Base-by-base conservation (phyloP, 305 asterid species). In the Solanum hybrid region DNA sequence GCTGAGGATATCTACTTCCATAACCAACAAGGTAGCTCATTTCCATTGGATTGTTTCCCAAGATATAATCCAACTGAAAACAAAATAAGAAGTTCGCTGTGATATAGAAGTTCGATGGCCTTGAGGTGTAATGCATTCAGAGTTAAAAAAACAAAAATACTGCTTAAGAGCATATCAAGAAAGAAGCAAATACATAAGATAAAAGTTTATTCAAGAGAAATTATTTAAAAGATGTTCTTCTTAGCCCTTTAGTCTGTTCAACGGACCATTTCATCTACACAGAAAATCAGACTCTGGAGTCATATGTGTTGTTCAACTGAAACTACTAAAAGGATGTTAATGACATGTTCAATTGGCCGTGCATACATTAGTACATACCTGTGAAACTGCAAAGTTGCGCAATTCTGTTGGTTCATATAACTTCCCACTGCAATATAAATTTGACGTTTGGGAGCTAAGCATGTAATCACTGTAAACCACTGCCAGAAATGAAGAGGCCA, bases 1-100 rank as follows among this genome's bases (percentile, higher is more conserved):
- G 92, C 77, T 75, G 92, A 31, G 98, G 98, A 45, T 91, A 94
- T 71, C 92, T 93, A 42, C 88, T 86, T 17, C 96, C 96, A 17
- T 91, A 93, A 10, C 98, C 97, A 85, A 95, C 94, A 3, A 95
- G 94, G 91, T 93, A 95, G 78, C 97, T 95, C 90, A 92, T 92
- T 45, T 93, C 84, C 93, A 91, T 95, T 0, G 93, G 94, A 78
- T 94, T 95, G 40, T 89, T 73, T 72, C 95, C 98, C 34, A 95
- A 76, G 14, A 93, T 88, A 86, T 95, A 95, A 75, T 95, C 95
- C 6, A 89, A 96, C 95, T 94, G 88, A 81, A 79, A 56, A 32
- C 34, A n/a, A n/a, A 85, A 45, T 3, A 78, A 85, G 4, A 80
- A 9, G 35, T 10, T 36, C 9, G 24, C 0, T 17, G 7, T 76